Evolutionary conservation across 768 basidiomycete species (phyloP).

Genomic region (Boletus vermiculosoides): DNA sequence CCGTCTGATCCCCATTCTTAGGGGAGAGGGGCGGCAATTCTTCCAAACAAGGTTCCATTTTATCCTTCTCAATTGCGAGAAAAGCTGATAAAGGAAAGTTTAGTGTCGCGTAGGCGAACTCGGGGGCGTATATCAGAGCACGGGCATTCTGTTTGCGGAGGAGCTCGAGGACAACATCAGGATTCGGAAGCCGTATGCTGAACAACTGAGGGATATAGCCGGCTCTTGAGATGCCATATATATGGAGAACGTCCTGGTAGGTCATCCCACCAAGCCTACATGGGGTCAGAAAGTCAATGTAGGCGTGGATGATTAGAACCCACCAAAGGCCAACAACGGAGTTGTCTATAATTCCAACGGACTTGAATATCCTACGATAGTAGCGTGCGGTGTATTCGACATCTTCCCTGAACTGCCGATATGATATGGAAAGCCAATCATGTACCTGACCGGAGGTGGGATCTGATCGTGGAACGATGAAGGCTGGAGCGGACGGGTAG

Average conservation of each 20-base stretch:
- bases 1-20: conserved; percentile 40
- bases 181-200: conserved; percentile 74
- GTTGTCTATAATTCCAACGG: conserved; percentile 45
- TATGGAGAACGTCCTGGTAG: conserved; percentile 68
- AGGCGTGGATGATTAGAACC: conserved; percentile 22
- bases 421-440: conserved; percentile 62
- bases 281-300: conserved; percentile 9
- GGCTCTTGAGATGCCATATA: conserved; percentile 73
- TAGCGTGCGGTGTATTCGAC: conserved; percentile 65
- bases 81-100: conserved; percentile 50
- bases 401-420: conserved; percentile 59
- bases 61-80: conserved; percentile 41
- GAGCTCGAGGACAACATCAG: conserved; percentile 67
- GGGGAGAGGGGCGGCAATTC: conserved; percentile 45
- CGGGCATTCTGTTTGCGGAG: conserved; percentile 59
- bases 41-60: conserved; percentile 37
- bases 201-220: conserved; percentile 78
- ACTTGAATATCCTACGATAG: conserved; percentile 53
- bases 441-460: conserved; percentile 41
- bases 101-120: conserved; percentile 46
- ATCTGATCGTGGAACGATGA: conserved; percentile 56
- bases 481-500: conserved; percentile 52
- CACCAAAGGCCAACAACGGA: conserved; percentile 77
- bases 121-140: conserved; percentile 63
- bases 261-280: conserved; percentile 70